Percentiles rank a stretch among this genome's conserved stretches.
phyloP scores from a whole-genome alignment of 2,329 filamentous ascomycete species.

The Pyrenochaeta sp. region DNA sequence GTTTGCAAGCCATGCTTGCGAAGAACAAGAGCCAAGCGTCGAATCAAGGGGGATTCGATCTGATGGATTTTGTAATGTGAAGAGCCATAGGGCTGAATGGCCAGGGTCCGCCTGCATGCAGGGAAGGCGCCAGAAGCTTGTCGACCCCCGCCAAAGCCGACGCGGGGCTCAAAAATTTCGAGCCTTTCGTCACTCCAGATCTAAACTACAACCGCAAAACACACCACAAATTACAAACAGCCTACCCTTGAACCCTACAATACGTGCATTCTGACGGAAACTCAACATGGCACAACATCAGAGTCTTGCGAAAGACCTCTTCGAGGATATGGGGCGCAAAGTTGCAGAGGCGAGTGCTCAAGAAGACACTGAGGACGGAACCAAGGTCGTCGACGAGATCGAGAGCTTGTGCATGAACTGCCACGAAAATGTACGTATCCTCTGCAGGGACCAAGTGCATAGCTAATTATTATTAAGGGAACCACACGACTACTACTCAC shows the following conservation, averaged over 20 bases:
- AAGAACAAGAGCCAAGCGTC: constrained; percentile 52
- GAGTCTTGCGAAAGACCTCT: constrained; percentile 57
- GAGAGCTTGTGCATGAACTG: constrained; percentile 65
- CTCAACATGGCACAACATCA: constrained; percentile 46
- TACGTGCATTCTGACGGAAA: neutral
- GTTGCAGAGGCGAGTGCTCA: constrained; percentile 53
- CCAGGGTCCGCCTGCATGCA: constrained; percentile 25
- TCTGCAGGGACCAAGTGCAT: neutral
- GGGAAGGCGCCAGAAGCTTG: constrained; percentile 36
- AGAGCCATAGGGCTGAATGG: constrained; percentile 39
- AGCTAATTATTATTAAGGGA: constrained; percentile 65
- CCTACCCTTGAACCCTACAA: neutral
- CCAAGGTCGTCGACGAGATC: constrained; percentile 62
- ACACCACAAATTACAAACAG: constrained; percentile 6
- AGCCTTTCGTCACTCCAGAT: constrained; percentile 29
- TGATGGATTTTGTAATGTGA: constrained; percentile 64
- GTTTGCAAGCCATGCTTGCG: constrained; percentile 63
- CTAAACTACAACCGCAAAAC: constrained; percentile 12
- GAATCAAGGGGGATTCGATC: constrained; percentile 53
- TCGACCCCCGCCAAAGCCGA: constrained; percentile 33
- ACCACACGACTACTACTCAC: constrained; percentile 87
- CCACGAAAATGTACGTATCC: constrained; percentile 55
- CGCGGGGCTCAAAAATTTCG: constrained; percentile 47
- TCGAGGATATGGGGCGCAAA: constrained; percentile 62
- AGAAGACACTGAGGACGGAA: constrained; percentile 49